A percentile compares a stretch with the other conserved stretches of the same genome.
Evolutionary conservation across 768 basidiomycete species (phyloP).

Genomic region (Suillus fuscotomentosus): DNA sequence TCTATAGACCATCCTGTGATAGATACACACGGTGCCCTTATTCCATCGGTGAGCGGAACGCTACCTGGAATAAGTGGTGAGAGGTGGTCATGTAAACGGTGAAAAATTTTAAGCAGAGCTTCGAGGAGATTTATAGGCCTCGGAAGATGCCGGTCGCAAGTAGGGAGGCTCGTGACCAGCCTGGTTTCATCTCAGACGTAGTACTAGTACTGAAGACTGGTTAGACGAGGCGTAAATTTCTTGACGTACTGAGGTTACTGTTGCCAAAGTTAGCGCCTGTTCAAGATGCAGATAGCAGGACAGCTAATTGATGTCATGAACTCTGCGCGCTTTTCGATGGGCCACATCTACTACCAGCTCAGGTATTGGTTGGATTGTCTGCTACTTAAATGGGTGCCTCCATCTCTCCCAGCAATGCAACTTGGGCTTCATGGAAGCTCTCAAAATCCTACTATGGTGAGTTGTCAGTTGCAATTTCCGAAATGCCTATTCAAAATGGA

Average conservation of each 20-base stretch:
- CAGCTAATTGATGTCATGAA: not conserved
- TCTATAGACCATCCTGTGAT: constrained; percentile 47
- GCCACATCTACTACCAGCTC: constrained; percentile 1
- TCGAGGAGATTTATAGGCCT: constrained; percentile 1
- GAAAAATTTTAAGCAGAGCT: not conserved
- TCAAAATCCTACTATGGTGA: constrained; percentile 69
- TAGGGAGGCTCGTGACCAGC: too few species aligned
- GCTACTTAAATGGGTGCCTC: constrained; percentile 17
- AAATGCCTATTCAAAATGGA: not conserved
- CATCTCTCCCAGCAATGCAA: constrained; percentile 60
- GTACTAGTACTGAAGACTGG: too few species aligned
- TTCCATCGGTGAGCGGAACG: constrained; percentile 60
- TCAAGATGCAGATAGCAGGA: not conserved
- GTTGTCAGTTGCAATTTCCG: constrained; percentile 11
- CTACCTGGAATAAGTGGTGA: constrained; percentile 46
- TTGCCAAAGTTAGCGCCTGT: not conserved
- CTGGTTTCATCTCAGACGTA: too few species aligned
- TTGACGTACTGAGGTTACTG: too few species aligned
- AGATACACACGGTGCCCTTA: constrained; percentile 39
- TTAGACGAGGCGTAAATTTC: too few species aligned
- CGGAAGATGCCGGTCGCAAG: not conserved
- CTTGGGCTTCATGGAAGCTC: constrained; percentile 48
- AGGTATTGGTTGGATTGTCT: constrained; percentile 24
- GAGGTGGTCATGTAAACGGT: constrained; percentile 46
- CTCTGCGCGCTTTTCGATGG: constrained; percentile 5